Base-by-base conservation (phyloP, 306 rosid species). In the Trichosanthes cucumerina region DNA sequence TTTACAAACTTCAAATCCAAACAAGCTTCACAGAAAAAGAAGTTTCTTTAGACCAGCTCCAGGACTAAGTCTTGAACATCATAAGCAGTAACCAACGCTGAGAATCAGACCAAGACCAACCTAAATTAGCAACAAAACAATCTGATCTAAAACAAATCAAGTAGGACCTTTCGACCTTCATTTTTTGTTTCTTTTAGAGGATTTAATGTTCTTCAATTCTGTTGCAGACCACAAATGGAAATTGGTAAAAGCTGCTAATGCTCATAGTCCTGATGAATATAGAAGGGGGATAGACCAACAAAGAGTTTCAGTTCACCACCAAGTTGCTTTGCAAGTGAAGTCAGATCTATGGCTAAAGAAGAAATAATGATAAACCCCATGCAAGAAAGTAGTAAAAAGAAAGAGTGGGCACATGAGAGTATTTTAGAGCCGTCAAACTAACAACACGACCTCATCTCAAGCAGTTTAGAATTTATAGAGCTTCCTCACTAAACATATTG, bases 11-110 rank as follows among this genome's bases (percentile, higher is more conserved):
- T 70, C 21, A 70, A 44, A 70, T 43, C 78, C 80, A 77, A 49
- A 84, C 69, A 84, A 79, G 81, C 83, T 71, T 53, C 41, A 84
- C 80, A 36, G 64, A 76, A 81, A 70, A 69, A 39, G 21, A 24
- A 71, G 58, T 31, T 71, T 13, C 18, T 26, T 14, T 46, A 46
- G 77, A 71, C 54, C 77, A 71, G 39, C 77, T 71, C 19, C 38
- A 46, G 41, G 58, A 44, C 41, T 46, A 71, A 71, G 46, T 71
- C 77, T 71, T 31, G 9, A 71, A 46, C 56, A 24, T 44, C 34
- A 31, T 71, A 15, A 71, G 57, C 58, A 47, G 3, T 16, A 65
- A 36, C 23, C 15, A 71, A 44, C 18, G 7, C 57, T 46, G 57
- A 46, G 56, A 46, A 43, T 24, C 57, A 71, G 14, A 44, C 36